These are phyloP conservation scores for Nadsonia starkeyi-henricii DNA, from an alignment of 1,139 yeast genomes.

Conservation along the genomic window DNA sequence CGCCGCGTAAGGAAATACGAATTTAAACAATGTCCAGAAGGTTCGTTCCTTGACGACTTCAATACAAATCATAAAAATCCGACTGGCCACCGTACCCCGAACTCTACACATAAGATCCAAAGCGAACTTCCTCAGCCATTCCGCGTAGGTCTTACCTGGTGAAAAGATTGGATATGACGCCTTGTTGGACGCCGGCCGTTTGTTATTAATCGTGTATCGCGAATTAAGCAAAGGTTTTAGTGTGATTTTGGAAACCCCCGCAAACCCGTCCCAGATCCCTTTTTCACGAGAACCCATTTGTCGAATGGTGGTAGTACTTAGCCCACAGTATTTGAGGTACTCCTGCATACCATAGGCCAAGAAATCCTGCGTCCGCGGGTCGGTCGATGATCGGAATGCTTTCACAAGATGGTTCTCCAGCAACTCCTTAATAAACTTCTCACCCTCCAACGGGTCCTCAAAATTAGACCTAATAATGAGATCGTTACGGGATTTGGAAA, in stretches of 20 bases:
- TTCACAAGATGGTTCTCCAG: constrained; percentile 60
- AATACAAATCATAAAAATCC: constrained; percentile 26
- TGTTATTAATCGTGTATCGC: constrained; percentile 34
- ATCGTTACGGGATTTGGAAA: constrained; percentile 30
- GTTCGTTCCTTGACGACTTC: constrained; percentile 1
- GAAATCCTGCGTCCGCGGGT: constrained; percentile 72
- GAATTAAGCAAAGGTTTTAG: constrained; percentile 66
- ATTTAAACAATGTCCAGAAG: constrained; percentile 37
- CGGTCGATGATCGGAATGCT: constrained; percentile 79
- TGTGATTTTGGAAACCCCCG: constrained; percentile 58
- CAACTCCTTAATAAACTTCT: constrained; percentile 49
- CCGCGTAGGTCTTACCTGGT: constrained; percentile 27
- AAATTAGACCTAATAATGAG: constrained; percentile 46
- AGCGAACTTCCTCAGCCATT: constrained; percentile 63
- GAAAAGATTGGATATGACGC: constrained; percentile 38
- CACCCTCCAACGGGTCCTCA: constrained; percentile 46
- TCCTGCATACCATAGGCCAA: constrained; percentile 88
- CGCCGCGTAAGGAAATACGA: constrained; percentile 67
- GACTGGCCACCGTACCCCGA: constrained; percentile 28
- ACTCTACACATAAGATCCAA: constrained; percentile 45
- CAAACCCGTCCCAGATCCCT: constrained; percentile 46
- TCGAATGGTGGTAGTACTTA: constrained; percentile 23
- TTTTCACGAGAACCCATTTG: constrained; percentile 3
- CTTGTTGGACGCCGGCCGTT: constrained; percentile 24
- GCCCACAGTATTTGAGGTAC: constrained; percentile 50